These are phyloP conservation scores for Helichrysum umbraculigerum DNA, from an alignment of 129 eudicot species.

Conservation along the genomic window DNA sequence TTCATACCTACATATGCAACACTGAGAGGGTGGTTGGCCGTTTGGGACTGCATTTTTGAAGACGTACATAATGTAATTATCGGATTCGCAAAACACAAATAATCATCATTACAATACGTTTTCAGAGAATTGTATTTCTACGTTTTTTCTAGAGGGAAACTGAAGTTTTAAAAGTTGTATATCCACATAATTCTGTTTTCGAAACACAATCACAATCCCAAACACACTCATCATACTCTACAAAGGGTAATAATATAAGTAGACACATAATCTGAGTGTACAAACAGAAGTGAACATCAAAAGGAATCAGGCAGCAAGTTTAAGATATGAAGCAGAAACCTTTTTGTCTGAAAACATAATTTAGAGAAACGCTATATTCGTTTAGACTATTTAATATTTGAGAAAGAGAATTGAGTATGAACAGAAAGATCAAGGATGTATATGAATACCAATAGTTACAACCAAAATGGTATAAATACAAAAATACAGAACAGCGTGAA, in stretches of 20 bases:
- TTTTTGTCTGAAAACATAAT: neutral
- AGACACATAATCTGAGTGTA: neutral
- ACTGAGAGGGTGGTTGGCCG: too few relatives aligned
- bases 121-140: too few relatives aligned
- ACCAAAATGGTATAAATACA: conserved; percentile 77
- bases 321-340: too few relatives aligned
- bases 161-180: too few relatives aligned
- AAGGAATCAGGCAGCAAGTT: neutral
- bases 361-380: neutral
- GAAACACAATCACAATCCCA: neutral
- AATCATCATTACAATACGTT: neutral
- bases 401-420: conserved; percentile 12
- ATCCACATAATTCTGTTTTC: neutral
- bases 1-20: too few relatives aligned
- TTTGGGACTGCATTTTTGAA: too few relatives aligned
- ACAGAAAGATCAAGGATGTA: conserved; percentile 40
- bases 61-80: too few relatives aligned
- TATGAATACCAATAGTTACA: conserved; percentile 84
- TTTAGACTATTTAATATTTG: neutral
- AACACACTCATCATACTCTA: neutral
- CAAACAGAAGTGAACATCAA: neutral
- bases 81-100: neutral
- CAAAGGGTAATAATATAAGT: neutral
- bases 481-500: conserved; percentile 74
- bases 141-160: too few relatives aligned